Evolutionary conservation across 1,139 yeast species (phyloP), one percentile per base, ranked within the genome.

Genomic region (Ashbya aceris): DNA sequence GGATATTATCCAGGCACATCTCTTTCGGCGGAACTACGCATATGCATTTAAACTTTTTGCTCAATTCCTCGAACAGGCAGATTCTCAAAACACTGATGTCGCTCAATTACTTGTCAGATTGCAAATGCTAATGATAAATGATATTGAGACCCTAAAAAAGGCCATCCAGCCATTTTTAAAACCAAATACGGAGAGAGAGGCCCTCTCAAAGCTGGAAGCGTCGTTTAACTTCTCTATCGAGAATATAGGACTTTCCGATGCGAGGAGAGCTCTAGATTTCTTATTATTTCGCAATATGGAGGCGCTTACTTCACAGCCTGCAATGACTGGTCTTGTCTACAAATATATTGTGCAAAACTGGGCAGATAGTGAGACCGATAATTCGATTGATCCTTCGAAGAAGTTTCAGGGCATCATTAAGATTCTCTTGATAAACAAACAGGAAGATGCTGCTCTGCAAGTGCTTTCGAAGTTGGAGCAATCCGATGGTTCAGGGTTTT

Each of bases 41-140:
- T 39, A 39, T 26, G 56, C 54, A 3, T 39, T 40, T 7, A 40
- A 44, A 37, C 39, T 54, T 32, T 43, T 54, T 34, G 45, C 51
- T 12, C 34, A 34, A 8, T 47, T 49, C 23, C 29, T 50, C 12
- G 43, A 45, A 10, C 14, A 36, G 6, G 45, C 51, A 8, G 46
- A 43, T n/a, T 27, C 43, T 6, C 39, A 44, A 8, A 41, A 44
- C 4, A 40, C 40, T n/a, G 35, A 44, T 12, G 38, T 41, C 23
- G 39, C 44, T 23, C 36, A 31, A 31, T 33, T 53, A 6, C 36
- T 55, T 3, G 33, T 47, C 7, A 46, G 43, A 11, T 41, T 53
- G 27, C 54, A 51, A 37, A 29, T 59, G 7, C 46, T 53, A 39
- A 43, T 58, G 34, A 38, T 57, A 26, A 47, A 46, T 26, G 50